phyloP scores from a whole-genome alignment of 768 basidiomycete species.

The Lepiota subincarnata region DNA sequence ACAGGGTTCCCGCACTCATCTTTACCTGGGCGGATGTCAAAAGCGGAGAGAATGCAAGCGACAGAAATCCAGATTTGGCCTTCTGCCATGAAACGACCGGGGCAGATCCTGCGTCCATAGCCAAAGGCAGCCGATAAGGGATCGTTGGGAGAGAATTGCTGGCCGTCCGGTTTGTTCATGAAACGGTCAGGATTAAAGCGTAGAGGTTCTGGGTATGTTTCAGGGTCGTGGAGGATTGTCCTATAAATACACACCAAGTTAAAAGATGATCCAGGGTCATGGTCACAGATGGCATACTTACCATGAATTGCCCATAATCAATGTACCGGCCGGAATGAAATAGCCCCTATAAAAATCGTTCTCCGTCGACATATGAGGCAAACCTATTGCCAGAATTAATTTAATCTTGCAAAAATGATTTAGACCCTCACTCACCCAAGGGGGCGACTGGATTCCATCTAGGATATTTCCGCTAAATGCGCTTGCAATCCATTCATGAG shows the following conservation, averaged over 20 bases:
- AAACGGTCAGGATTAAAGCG: conserved; percentile 50
- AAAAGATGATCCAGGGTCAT: background rate
- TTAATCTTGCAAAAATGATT: background rate
- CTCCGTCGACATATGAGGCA: conserved; percentile 35
- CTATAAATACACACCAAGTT: conserved; percentile 21
- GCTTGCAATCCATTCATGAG: background rate
- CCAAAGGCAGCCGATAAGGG: conserved; percentile 37
- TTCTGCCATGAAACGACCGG: conserved; percentile 43
- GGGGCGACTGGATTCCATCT: conserved; percentile 31
- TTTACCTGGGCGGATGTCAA: conserved; percentile 33
- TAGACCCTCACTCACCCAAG: conserved; percentile 17
- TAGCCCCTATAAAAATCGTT: conserved; percentile 42
- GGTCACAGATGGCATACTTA: conserved; percentile 12
- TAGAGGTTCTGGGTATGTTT: conserved; percentile 40
- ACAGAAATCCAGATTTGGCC: conserved; percentile 43
- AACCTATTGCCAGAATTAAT: conserved; percentile 17
- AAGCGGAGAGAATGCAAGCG: conserved; percentile 38
- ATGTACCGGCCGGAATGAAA: conserved; percentile 41
- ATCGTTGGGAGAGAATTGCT: conserved; percentile 29
- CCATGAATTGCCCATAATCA: conserved; percentile 41
- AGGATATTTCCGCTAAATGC: background rate
- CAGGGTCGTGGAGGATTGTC: conserved; percentile 48
- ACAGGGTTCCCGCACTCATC: conserved; percentile 32
- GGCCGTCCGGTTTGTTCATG: conserved; percentile 21
- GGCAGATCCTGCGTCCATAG: conserved; percentile 43